A percentile compares a stretch with the other conserved stretches of the same genome.
Evolutionary conservation across 2,329 filamentous ascomycete species (phyloP).

Genomic region (Fusarium humuli): DNA sequence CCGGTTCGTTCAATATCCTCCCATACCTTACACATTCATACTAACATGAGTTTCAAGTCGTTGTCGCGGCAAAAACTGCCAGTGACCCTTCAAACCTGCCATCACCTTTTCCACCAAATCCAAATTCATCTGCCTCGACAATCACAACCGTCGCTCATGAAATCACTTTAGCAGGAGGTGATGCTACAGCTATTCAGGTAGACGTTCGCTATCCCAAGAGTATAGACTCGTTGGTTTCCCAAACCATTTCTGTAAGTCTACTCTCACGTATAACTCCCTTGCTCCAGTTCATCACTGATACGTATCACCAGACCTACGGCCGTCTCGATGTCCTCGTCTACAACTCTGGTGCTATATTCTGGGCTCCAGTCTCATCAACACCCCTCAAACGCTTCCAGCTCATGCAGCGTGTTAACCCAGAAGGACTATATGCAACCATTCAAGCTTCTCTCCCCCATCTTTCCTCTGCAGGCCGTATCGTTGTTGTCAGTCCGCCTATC

Average conservation of each 20-base stretch:
- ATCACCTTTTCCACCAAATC: conserved; percentile 76
- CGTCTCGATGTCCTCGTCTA: conserved; percentile 81
- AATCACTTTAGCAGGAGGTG: conserved; percentile 72
- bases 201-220: conserved; percentile 75
- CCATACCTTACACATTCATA: neutral
- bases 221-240: conserved; percentile 68
- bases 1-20: conserved; percentile 60
- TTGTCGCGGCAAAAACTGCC: conserved; percentile 80
- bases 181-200: conserved; percentile 73
- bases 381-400: conserved; percentile 80
- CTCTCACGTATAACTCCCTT: neutral
- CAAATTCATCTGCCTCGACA: conserved; percentile 79
- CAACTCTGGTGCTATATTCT: conserved; percentile 89
- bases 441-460: conserved; percentile 78
- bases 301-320: conserved; percentile 60
- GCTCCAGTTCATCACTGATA: neutral
- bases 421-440: conserved; percentile 79
- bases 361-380: conserved; percentile 79
- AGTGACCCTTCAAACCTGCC: conserved; percentile 68
- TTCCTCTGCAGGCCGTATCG: conserved; percentile 68
- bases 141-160: conserved; percentile 84
- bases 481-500: conserved; percentile 86
- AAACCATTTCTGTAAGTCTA: conserved; percentile 59
- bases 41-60: conserved; percentile 58
- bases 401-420: conserved; percentile 80